Evolutionary conservation across 2,329 filamentous ascomycete species (phyloP), one percentile per base, ranked within the genome.

Genomic region (Ophiostoma populinum): DNA sequence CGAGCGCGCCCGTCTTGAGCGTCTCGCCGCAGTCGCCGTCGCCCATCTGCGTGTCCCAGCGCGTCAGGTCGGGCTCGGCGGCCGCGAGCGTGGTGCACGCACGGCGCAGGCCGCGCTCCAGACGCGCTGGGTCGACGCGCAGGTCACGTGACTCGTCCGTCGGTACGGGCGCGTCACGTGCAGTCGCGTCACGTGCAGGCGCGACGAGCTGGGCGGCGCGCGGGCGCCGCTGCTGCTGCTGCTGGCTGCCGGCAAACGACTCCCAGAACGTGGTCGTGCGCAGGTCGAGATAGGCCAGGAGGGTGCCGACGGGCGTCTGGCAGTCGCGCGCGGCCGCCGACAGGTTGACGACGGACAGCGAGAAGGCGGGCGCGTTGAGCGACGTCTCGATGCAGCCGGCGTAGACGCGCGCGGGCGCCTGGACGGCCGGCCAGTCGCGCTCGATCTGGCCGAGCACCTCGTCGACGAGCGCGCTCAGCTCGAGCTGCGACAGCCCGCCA

Each of bases 361-460:
- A 77, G 47, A 81, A 81, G 0, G 75, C 77, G 0, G 75, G 65
- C 0, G 74, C 76, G 43, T 81, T 80, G 46, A 82, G 62, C 12
- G 73, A 79, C 0, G 76, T 80, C 63, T 80, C 78, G 37, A 75
- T 65, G 19, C 69, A 73, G 2, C 77, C 77, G 0, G 63, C 56
- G 34, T 69, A 61, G 34, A 78, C 63, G 20, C 76, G 61, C 4
- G 61, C 59, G 0, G 67, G 66, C 31, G 55, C 50, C 5, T 69
- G 56, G 6, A 55, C 53, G 15, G 21, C 16, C 15, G 31, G 18
- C 62, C 65, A 71, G 40, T 58, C 49, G 1, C 38, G 42, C 6
- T 52, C 53, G 9, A 71, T 51, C 46, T 70, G 67, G 25, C 57
- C 55, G 6, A 68, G 56, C 9, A 69, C 48, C 49, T 70, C 66